Base-by-base conservation (phyloP, 1,139 yeast genomes). In the Casaregolazyma suthepensis region DNA sequence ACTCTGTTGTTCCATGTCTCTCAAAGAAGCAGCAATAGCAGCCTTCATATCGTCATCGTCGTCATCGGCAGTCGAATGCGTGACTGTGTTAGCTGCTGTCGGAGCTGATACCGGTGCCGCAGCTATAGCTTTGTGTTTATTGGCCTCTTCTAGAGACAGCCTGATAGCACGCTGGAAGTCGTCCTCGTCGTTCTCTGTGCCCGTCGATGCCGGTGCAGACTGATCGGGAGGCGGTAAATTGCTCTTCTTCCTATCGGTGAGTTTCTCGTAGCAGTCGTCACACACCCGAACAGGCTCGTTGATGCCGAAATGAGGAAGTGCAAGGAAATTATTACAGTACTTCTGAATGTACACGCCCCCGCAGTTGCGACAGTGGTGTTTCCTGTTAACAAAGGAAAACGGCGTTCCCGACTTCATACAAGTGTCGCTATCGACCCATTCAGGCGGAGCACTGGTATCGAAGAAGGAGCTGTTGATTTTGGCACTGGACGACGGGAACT, bases 281-380 rank as follows among this genome's bases (percentile, higher is more conserved):
- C 99, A 93, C 1, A 93, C 97, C 57, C 99, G 76, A 1, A 91
- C 98, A 0, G 95, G 89, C 53, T 86, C 89, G 61, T 79, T 81
- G 50, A 94, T 89, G 0, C 99, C 99, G 55, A 87, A 75, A 51
- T 85, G 85, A 0, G 95, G 94, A 57, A 94, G 74, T 6, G 93
- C 83, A 43, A 82, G 73, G 53, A 71, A 76, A 60, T 87, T 82
- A 9, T 83, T 74, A 23, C 97, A 89, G 69, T 93, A 96, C 20
- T 81, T 79, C 59, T 87, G 93, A 68, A 96, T 85, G 64, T 79
- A 93, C 0, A 89, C 96, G 1, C 97, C 97, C 23, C 99, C 99
- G 71, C 99, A 93, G 51, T 96, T 87, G 54, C 99, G 78, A 67
- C 99, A 93, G 70, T 93, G 99, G 68, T 93, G 99, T 66, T 93